These are phyloP conservation scores for Wallacemonas sp. DNA, from an alignment of 208 protist species.

Conservation along the genomic window DNA sequence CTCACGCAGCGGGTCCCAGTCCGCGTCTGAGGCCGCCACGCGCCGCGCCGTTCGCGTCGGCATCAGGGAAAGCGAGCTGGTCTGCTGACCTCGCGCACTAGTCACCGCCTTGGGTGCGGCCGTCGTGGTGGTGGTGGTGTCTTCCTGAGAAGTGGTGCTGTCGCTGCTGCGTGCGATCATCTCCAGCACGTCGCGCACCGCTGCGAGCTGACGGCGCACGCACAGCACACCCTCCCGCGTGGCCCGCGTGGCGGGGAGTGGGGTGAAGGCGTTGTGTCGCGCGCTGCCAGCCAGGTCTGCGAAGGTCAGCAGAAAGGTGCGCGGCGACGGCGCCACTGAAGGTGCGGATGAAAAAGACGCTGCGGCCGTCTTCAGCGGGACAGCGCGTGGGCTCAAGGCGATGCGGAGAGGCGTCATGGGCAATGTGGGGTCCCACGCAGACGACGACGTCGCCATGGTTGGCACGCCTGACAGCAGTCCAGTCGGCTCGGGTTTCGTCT, in stretches of 20 bases:
- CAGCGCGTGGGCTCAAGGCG: no score
- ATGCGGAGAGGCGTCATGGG: no score
- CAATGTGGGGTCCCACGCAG: no score
- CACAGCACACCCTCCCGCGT: slow-evolving; percentile 6
- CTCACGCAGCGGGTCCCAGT: slow-evolving; percentile 1
- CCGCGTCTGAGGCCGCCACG: neutral
- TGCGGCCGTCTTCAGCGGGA: no score
- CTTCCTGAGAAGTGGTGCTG: no score
- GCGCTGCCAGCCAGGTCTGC: slow-evolving; percentile 78
- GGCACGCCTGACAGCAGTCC: no score
- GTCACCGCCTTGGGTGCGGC: no score
- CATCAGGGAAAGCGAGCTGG: neutral
- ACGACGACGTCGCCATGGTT: no score
- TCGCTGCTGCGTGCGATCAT: slow-evolving; percentile 4
- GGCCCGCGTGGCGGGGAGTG: neutral
- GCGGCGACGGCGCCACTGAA: slow-evolving; percentile 15
- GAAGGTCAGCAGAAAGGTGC: slow-evolving; percentile 41
- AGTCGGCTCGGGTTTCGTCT: slow-evolving; percentile 7
- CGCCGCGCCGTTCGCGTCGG: neutral
- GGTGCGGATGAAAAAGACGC: no score
- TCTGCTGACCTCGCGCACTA: no score
- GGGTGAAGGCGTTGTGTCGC: slow-evolving; percentile 24
- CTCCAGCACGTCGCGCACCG: slow-evolving; percentile 9
- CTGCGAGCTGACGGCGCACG: slow-evolving; percentile 5
- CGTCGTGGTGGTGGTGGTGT: slow-evolving; percentile 1